A percentile compares a stretch with the other conserved stretches of the same genome.
These are phyloP conservation scores for Abrus pulchellus DNA, from an alignment of 306 rosid genomes.

Conservation along the genomic window DNA sequence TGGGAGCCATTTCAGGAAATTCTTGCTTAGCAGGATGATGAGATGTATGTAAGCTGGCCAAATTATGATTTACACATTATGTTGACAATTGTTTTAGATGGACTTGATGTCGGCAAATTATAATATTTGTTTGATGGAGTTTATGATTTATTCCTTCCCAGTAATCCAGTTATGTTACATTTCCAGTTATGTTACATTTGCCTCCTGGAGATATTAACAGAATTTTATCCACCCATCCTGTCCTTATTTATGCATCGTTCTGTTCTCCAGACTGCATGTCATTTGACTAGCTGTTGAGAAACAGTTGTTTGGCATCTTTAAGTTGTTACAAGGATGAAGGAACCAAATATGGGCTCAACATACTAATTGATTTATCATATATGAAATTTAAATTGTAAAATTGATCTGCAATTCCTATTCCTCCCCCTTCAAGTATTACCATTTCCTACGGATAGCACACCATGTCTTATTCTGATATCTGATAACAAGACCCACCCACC, in stretches of 20 bases:
- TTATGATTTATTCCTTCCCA: slow-evolving; percentile 12
- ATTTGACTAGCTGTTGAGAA: slow-evolving; percentile 5
- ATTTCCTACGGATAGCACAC: slow-evolving; percentile 26
- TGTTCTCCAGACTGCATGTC: slow-evolving; percentile 25
- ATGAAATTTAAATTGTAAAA: slow-evolving; percentile 18
- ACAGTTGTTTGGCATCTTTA: slow-evolving; percentile 36
- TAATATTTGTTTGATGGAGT: background rate
- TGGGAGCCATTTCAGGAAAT: slow-evolving; percentile 14
- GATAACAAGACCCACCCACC: background rate
- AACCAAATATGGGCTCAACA: slow-evolving; percentile 15
- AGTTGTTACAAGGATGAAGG: slow-evolving; percentile 13
- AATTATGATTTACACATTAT: slow-evolving; percentile 1
- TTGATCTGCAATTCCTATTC: background rate
- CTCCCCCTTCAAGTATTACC: slow-evolving; percentile 9
- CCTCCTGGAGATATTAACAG: background rate
- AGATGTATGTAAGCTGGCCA: slow-evolving; percentile 12
- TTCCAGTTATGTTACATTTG: slow-evolving; percentile 15
- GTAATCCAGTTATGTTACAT: slow-evolving; percentile 23
- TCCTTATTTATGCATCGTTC: slow-evolving; percentile 7
- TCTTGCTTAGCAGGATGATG: slow-evolving; percentile 20
- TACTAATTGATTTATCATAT: slow-evolving; percentile 11
- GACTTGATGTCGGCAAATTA: background rate
- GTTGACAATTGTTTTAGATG: background rate
- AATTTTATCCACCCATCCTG: background rate
- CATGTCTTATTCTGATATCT: slow-evolving; percentile 15